Base-by-base conservation (phyloP, 1,139 yeast species). In the Kodamaea suecica region DNA sequence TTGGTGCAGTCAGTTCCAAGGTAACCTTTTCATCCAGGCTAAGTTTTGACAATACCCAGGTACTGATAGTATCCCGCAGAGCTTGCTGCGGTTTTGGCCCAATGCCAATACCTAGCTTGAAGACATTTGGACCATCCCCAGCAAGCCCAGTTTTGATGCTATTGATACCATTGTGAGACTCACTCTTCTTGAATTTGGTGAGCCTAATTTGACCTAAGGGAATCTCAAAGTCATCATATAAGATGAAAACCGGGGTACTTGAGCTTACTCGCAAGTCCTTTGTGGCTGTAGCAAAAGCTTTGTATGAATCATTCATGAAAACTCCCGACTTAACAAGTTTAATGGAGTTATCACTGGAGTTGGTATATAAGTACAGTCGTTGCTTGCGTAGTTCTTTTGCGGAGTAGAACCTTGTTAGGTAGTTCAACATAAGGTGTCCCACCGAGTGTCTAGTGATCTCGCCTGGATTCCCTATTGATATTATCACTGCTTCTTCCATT, bases 391-490 rank as follows among this genome's bases (percentile, higher is more conserved):
- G 41, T 14, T 60, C 63, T 21, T 50, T 48, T 17, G 60, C 60
- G 1, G 53, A 57, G 32, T 53, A 55, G 17, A 50, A 50, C 1
- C 50, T 48, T 34, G 60, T 49, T 5, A 66, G 38, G 17, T 52
- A 45, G 30, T 56, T 54, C n/a, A 68, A 53, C 30, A 57, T 59
- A 33, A 51, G 45, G 41, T 69, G 73, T 5, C 74, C 74, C 2
- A 58, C 52, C 0, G 73, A 67, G 38, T 69, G 75, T 10, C 74
- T 50, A 17, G 51, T 60, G 12, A 55, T 45, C 2, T 63, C 58
- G 0, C 73, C 73, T 1, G 74, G 74, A 42, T 69, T 69, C 2
- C 75, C 74, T 19, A 69, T 54, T 4, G 73, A 66, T 38, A 66
- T 61, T 17, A 68, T 39, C 1, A 65, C 52, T 8, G 62, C 36